Evolutionary conservation across 1,139 yeast genomes (phyloP).

Genomic region (Debaryomyces fabryi): DNA sequence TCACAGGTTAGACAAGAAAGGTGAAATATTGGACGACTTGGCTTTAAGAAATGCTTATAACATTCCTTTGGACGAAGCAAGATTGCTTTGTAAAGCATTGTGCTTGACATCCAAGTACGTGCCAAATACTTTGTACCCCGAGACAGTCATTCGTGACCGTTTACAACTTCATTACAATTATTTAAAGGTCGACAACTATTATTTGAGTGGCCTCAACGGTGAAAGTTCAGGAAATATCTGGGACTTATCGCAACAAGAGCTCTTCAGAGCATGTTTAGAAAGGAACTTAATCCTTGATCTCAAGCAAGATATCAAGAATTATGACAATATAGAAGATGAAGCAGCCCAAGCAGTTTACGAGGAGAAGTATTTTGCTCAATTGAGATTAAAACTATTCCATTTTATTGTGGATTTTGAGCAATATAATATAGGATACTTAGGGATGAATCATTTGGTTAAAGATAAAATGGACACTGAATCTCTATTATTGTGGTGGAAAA

Average conservation of each 20-base stretch:
- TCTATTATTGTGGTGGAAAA: constrained; percentile 11
- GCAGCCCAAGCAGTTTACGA: constrained; percentile 15
- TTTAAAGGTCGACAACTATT: constrained; percentile 54
- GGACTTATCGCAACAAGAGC: constrained; percentile 46
- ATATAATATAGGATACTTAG: constrained; percentile 41
- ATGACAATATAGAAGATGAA: constrained; percentile 18
- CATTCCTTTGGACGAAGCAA: constrained; percentile 39
- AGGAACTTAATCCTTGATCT: constrained; percentile 46
- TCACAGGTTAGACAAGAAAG: constrained; percentile 12
- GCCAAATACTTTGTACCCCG: constrained; percentile 42
- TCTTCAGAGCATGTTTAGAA: constrained; percentile 50
- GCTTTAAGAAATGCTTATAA: constrained; percentile 47
- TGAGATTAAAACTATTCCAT: constrained; percentile 31
- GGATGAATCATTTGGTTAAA: constrained; percentile 19
- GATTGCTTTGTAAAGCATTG: constrained; percentile 35
- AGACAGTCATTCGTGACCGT: constrained; percentile 36
- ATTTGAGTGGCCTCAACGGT: constrained; percentile 42
- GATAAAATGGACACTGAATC: constrained; percentile 9
- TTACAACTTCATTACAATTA: constrained; percentile 46
- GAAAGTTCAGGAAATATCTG: constrained; percentile 50
- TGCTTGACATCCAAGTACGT: constrained; percentile 43
- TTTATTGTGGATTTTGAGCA: constrained; percentile 38
- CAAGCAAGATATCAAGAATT: constrained; percentile 19
- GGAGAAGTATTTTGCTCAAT: constrained; percentile 20
- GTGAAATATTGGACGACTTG: constrained; percentile 20